Evolutionary conservation across 179 eudicot genomes (phyloP), one percentile per base, ranked within the genome.

Genomic region (Patellifolia procumbens): DNA sequence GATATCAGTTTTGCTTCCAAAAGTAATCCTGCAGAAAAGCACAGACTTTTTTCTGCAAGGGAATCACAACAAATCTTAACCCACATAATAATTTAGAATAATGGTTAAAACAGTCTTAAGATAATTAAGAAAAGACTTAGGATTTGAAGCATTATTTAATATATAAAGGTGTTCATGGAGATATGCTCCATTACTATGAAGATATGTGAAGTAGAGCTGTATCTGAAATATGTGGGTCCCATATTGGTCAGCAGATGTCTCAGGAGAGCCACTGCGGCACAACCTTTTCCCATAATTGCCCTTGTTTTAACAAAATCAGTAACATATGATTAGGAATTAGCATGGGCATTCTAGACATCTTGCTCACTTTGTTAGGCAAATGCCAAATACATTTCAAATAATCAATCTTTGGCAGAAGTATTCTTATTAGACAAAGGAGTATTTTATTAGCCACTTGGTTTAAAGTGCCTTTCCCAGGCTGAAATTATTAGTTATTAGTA

Each of bases 191-290:
- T 19, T 56, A 24, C 42, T 56, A n/a, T 35, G 15, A 26, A 70
- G 28, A 48, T 70, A 19, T 77, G 70, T 48, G 48, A 48, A 70
- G 49, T 22, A 70, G 75, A 77, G 80, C 64, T 51, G 81, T 28
- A 58, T 61, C 52, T 10, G 31, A 7, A 46, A 19, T 12, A 35
- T 19, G 76, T 39, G 76, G 63, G 72, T 62, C 79, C 53, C 78
- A 65, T 68, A 5, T 58, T 69, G 74, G 37, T 59, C 19, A 35
- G 22, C 58, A 45, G 3, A 56, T 42, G 39, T 20, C 11, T 51
- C 59, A 22, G 34, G 60, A 56, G 58, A n/a, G 29, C 22, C 20
- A 37, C n/a, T 8, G 7, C 51, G 42, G 11, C 70, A 51, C 55
- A 15, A 45, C 1, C 11, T 46, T 59, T 13, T 53, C 34, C 29